Conservation (phyloP, 225 moss, liverwort and hornwort species). For the Anthoceros angustus region DNA sequence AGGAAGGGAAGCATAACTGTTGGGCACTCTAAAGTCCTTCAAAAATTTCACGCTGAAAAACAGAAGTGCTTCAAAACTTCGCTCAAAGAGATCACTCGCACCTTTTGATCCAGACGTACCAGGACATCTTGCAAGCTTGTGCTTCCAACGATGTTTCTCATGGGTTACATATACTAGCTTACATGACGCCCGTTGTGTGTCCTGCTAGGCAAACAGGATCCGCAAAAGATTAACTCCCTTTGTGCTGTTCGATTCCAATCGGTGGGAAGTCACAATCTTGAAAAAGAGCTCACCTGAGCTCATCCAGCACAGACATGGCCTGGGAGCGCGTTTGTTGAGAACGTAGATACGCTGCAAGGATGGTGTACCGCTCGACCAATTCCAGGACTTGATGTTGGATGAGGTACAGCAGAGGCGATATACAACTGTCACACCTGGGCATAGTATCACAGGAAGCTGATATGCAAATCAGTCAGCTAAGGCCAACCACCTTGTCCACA, state of each 20-base stretch:
- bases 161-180: slow-evolving; percentile 33
- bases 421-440: slow-evolving; percentile 32
- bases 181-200: slow-evolving; percentile 28
- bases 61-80: too few relatives aligned
- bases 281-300: slow-evolving; percentile 15
- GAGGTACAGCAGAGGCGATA: slow-evolving; percentile 30
- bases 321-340: slow-evolving; percentile 24
- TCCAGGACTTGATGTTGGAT: slow-evolving; percentile 38
- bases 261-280: background rate
- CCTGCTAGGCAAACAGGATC: slow-evolving; percentile 10
- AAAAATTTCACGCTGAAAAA: too few relatives aligned
- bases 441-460: slow-evolving; percentile 31
- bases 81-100: slow-evolving; percentile 1
- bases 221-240: too few relatives aligned
- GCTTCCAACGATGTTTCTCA: slow-evolving; percentile 26
- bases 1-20: background rate
- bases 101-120: slow-evolving; percentile 16
- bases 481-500: background rate
- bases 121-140: slow-evolving; percentile 19
- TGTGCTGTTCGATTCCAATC: too few relatives aligned
- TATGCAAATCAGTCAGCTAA: slow-evolving; percentile 1
- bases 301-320: slow-evolving; percentile 25
- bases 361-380: slow-evolving; percentile 23
- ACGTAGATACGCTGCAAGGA: slow-evolving; percentile 30
- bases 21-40: too few relatives aligned